A percentile compares a stretch with the other conserved stretches of the same genome.
These are phyloP conservation scores for Yamadazyma jaroonii DNA, from an alignment of 1,139 yeast species.

Conservation along the genomic window DNA sequence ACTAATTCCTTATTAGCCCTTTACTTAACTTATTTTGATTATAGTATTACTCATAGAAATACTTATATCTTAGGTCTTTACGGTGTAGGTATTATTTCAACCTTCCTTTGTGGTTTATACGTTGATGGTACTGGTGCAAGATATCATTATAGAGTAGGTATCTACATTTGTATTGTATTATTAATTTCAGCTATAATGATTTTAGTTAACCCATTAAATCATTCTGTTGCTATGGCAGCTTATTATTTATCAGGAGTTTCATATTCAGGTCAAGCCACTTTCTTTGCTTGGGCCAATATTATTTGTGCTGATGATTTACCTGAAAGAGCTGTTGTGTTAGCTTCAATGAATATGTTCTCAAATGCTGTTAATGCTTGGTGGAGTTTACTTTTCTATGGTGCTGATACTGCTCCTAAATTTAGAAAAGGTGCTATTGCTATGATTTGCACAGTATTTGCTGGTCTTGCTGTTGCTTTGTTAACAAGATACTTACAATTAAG, in stretches of 20 bases:
- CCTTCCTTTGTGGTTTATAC: conserved; percentile 45
- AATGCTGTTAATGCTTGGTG: conserved; percentile 66
- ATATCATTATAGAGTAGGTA: conserved; percentile 49
- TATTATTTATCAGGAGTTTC: conserved; percentile 53
- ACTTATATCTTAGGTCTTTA: conserved; percentile 58
- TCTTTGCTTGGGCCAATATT: conserved; percentile 61
- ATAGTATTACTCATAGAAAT: conserved; percentile 46
- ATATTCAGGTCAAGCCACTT: conserved; percentile 56
- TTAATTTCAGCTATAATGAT: conserved; percentile 43
- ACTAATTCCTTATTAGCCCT: conserved; percentile 52
- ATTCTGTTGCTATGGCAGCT: conserved; percentile 45
- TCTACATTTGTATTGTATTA: conserved; percentile 37
- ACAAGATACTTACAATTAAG: conserved; percentile 33
- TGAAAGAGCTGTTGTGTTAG: conserved; percentile 56
- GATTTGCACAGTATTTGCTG: conserved; percentile 45
- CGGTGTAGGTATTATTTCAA: conserved; percentile 51
- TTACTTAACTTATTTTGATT: conserved; percentile 44
- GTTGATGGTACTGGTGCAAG: conserved; percentile 49
- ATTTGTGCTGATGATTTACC: conserved; percentile 53
- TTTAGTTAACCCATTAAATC: conserved; percentile 26
- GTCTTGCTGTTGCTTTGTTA: conserved; percentile 18
- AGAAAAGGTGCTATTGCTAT: conserved; percentile 55
- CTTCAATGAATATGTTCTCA: conserved; percentile 63
- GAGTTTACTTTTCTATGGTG: conserved; percentile 51
- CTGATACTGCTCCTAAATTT: conserved; percentile 49